Evolutionary conservation across 495 filamentous ascomycete species (phyloP).

Genomic region (Tirmania nivea): DNA sequence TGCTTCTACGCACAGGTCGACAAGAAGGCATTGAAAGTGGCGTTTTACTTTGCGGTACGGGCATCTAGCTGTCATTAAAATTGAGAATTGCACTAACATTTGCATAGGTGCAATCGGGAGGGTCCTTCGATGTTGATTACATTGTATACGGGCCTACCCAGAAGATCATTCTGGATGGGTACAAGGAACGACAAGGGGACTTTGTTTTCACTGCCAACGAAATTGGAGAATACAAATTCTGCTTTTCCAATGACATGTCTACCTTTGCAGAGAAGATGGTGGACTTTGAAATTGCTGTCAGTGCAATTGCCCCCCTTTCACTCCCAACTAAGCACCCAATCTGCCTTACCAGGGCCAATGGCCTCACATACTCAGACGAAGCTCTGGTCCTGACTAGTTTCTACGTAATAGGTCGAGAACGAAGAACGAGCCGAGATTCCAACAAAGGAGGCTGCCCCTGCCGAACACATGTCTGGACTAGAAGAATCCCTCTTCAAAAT

Average conservation of each 20-base stretch:
- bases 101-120: conserved; percentile 74
- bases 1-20: conserved; percentile 80
- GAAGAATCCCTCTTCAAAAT: conserved; percentile 95
- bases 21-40: conserved; percentile 60
- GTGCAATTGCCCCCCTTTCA: conserved; percentile 16
- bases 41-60: conserved; percentile 94
- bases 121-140: conserved; percentile 92
- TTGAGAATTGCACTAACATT: neutral
- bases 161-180: conserved; percentile 64
- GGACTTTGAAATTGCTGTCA: conserved; percentile 92
- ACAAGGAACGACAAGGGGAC: conserved; percentile 89
- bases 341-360: neutral
- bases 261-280: conserved; percentile 96
- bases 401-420: conserved; percentile 57
- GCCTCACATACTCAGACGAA: neutral
- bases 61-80: neutral
- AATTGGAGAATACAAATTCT: conserved; percentile 85
- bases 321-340: neutral
- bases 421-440: conserved; percentile 60
- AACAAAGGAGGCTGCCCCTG: conserved; percentile 69
- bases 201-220: conserved; percentile 94
- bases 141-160: conserved; percentile 61
- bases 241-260: conserved; percentile 97
- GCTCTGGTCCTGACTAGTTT: conserved; percentile 4
- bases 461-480: conserved; percentile 75